A percentile compares a stretch with the other conserved stretches of the same genome.
Conservation (phyloP, 202 grass and related monocot genomes). For the Musa balbisiana region DNA sequence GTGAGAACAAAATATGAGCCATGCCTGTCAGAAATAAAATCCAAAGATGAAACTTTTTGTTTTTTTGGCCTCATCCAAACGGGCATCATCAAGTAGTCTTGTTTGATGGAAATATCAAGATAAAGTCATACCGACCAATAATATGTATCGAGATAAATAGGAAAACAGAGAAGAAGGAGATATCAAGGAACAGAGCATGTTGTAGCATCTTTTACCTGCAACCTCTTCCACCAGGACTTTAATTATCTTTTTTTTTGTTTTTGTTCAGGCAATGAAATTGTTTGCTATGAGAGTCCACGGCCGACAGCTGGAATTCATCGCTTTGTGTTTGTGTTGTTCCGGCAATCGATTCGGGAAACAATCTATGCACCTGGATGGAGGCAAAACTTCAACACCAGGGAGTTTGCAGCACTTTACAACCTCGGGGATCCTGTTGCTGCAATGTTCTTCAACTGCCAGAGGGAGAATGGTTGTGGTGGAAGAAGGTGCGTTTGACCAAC, state of each 20-base stretch:
- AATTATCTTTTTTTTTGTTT: background rate
- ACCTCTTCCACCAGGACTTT: no score
- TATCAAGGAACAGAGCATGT: no score
- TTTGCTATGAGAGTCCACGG: conserved; percentile 81
- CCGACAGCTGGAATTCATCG: conserved; percentile 94
- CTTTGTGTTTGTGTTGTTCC: conserved; percentile 79
- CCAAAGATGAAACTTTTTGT: no score
- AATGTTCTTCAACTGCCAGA: conserved; percentile 91
- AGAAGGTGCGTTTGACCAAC: conserved; percentile 65
- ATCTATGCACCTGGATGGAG: conserved; percentile 87
- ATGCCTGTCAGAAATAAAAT: no score
- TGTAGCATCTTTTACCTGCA: no score
- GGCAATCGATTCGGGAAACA: conserved; percentile 59
- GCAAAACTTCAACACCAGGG: conserved; percentile 86
- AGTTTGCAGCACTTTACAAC: conserved; percentile 76
- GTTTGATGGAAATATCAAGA: no score
- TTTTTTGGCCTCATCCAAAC: no score
- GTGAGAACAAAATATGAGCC: no score
- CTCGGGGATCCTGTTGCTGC: conserved; percentile 62
- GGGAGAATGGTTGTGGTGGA: conserved; percentile 89
- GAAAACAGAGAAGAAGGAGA: no score
- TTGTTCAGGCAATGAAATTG: conserved; percentile 77
- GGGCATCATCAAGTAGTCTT: no score
- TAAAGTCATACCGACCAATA: no score
- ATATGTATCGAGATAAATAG: no score